phyloP scores from a whole-genome alignment of 2,329 filamentous ascomycete genomes.

The Botryotinia convoluta region DNA sequence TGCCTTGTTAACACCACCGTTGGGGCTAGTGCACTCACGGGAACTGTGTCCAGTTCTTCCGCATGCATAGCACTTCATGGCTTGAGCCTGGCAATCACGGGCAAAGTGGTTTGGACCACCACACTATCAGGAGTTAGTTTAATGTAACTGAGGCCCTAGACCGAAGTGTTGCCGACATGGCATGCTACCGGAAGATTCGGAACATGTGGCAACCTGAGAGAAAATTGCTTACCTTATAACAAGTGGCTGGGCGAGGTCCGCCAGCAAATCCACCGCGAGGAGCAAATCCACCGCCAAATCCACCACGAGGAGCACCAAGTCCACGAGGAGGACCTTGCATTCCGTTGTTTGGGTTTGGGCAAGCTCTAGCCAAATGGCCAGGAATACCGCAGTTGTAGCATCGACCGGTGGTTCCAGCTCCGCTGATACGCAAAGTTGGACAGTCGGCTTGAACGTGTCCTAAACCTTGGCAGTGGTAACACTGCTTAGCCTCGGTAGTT shows the following conservation, averaged over 20 bases:
- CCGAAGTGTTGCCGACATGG: conserved; percentile 7
- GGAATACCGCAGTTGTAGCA: conserved; percentile 97
- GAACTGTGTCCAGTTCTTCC: conserved; percentile 59
- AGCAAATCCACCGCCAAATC: conserved; percentile 59
- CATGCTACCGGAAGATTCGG: neutral
- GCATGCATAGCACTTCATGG: conserved; percentile 79
- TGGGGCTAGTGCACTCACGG: conserved; percentile 51
- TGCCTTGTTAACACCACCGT: conserved; percentile 91
- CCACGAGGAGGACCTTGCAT: conserved; percentile 58
- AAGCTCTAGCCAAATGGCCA: conserved; percentile 88
- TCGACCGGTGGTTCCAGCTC: conserved; percentile 74
- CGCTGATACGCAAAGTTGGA: conserved; percentile 90
- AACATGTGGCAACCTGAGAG: neutral
- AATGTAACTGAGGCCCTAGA: neutral
- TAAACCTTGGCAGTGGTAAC: conserved; percentile 98
- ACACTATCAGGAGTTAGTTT: conserved; percentile 41
- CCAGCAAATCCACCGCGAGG: conserved; percentile 74
- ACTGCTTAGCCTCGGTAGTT: conserved; percentile 98
- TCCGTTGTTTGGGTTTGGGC: conserved; percentile 67
- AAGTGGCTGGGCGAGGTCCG: conserved; percentile 66
- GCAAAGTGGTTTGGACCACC: conserved; percentile 95
- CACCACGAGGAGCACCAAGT: conserved; percentile 67
- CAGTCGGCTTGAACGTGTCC: conserved; percentile 99
- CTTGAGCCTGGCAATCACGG: conserved; percentile 71
- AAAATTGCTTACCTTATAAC: conserved; percentile 53